Evolutionary conservation across 257 asterid species (phyloP).

Genomic region (Salvia miltiorrhiza): DNA sequence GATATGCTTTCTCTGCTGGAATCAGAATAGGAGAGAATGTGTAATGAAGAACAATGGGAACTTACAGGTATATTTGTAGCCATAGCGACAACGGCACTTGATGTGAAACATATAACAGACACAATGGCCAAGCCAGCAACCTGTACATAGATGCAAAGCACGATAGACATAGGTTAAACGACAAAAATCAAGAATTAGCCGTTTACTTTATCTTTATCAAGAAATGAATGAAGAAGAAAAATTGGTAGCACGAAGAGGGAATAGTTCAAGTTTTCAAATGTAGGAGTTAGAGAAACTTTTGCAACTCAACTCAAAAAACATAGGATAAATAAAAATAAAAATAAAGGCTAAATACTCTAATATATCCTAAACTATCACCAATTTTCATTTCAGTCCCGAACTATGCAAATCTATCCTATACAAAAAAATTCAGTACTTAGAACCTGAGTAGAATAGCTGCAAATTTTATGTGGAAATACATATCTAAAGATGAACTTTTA

Average conservation of each 20-base stretch:
- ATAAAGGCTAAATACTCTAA: no score
- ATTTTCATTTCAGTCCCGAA: no score
- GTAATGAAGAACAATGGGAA: neutral
- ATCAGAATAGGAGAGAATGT: neutral
- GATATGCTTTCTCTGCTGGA: neutral
- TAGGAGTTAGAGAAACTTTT: no score
- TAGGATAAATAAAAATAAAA: no score
- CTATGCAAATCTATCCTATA: no score
- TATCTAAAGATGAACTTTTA: no score
- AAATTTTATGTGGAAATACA: no score
- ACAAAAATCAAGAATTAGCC: neutral
- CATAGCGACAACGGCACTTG: conserved; percentile 55
- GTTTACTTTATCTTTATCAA: neutral
- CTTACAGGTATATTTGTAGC: conserved; percentile 65
- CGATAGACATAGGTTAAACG: neutral
- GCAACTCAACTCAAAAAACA: neutral
- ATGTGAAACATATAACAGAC: conserved; percentile 58
- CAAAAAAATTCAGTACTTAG: no score
- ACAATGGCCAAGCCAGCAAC: conserved; percentile 74
- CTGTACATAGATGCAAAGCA: conserved; percentile 27
- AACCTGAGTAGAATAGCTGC: no score
- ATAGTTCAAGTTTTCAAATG: neutral
- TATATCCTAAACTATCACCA: no score
- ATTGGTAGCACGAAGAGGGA: neutral
- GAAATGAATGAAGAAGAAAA: neutral